These are phyloP conservation scores for Nymphaea colorata DNA, from an alignment of 164 flowering plant species.

Conservation along the genomic window DNA sequence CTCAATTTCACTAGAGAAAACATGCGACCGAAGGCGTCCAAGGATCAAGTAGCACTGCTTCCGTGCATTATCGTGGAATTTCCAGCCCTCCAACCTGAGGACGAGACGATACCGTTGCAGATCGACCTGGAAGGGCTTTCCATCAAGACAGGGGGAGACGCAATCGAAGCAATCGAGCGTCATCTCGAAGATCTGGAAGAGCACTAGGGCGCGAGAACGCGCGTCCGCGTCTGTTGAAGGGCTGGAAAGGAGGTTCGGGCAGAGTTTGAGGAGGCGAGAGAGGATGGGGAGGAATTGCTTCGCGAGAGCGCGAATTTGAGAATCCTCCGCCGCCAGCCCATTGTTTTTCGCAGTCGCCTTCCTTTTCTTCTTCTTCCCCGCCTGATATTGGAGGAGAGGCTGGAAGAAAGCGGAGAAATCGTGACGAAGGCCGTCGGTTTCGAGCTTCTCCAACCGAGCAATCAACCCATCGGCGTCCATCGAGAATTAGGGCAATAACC, in stretches of 20 bases:
- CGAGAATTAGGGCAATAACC: no score
- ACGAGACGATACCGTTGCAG: constrained; percentile 42
- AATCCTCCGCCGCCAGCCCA: no score
- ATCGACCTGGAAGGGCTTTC: constrained; percentile 36
- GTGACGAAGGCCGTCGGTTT: constrained; percentile 8
- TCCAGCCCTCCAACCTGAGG: constrained; percentile 40
- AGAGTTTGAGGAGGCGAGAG: constrained; percentile 34
- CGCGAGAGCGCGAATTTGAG: constrained; percentile 46
- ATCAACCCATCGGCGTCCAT: constrained; percentile 3
- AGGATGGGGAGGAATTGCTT: constrained; percentile 62
- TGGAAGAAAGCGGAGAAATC: constrained; percentile 8
- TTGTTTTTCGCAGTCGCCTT: constrained; percentile 4
- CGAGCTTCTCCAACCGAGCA: constrained; percentile 11
- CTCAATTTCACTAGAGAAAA: neutral
- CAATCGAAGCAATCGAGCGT: constrained; percentile 15
- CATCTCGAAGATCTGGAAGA: constrained; percentile 42
- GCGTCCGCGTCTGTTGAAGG: constrained; percentile 10
- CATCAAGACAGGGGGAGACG: constrained; percentile 31
- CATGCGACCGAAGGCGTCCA: constrained; percentile 24
- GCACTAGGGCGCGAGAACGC: constrained; percentile 8
- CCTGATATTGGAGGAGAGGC: constrained; percentile 10
- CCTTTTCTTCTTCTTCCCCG: constrained; percentile 5
- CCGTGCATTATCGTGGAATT: constrained; percentile 32
- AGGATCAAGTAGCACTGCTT: constrained; percentile 37
- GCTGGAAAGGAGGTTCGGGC: constrained; percentile 44